Evolutionary conservation across 1,284 basidiomycete species (phyloP), one percentile per base, ranked within the genome.

Genomic region (Coniferiporia weirii): DNA sequence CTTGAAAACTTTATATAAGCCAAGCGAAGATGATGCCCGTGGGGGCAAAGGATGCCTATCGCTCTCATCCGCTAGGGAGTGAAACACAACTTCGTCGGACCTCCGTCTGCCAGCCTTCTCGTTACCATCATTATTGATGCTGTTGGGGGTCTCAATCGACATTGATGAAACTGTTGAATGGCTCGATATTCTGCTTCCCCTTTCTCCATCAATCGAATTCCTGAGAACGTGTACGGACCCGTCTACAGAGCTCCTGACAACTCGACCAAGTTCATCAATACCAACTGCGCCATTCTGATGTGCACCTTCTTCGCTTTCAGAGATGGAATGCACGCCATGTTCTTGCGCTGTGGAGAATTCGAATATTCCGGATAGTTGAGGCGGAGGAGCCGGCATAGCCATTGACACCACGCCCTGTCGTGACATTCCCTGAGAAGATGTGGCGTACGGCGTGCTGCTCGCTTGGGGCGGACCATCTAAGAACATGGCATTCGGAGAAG

Each of bases 241-340:
- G 15, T 46, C 38, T 13, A 17, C 44, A 4, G 27, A 32, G 7
- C 49, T 54, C 17, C 51, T 46, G 35, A 57, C 20, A 7, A 51
- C 64, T 61, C 68, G 64, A 15, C 68, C 65, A 45, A 71, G 63
- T 19, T 79, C 73, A 3, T 77, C 66, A 1, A 74, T 65, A 59
- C 77, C 76, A 32, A 75, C 74, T 0, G 77, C 73, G 10, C 69
- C 73, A 52, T 83, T 78, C 12, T 78, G 74, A 9, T 78, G 64
- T 19, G 75, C 73, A 12, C 72, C 69, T 32, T 78, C 72, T 10
- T 75, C 69, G 50, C 76, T 73, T 52, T 76, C 72, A 3, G 75
- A 76, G 44, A 81, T 78, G 3, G 72, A 64, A 0, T 82, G 78
- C 20, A 82, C 66, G 22, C 83, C 79, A 32, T 77, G 69, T 20